Conservation (phyloP, 306 rosid genomes). For the Cucurbita argyrosperma region DNA sequence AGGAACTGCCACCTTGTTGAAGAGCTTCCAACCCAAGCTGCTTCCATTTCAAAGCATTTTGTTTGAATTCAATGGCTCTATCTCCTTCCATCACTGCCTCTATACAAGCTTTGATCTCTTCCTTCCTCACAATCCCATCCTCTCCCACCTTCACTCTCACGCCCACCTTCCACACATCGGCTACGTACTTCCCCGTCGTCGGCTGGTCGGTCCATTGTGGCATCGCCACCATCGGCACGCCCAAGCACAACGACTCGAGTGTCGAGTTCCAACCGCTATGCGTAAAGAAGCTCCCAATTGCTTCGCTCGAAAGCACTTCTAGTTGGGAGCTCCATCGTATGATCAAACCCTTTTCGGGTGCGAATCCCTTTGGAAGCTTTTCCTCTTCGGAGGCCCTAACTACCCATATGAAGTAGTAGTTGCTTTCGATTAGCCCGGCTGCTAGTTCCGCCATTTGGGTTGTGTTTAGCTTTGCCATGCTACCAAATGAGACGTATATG, state of each 20-base stretch:
- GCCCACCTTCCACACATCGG: conserved; percentile 36
- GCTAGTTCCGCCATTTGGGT: conserved; percentile 41
- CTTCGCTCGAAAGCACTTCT: conserved; percentile 18
- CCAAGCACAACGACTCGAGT: conserved; percentile 27
- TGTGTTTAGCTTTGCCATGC: conserved; percentile 27
- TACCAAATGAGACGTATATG: conserved; percentile 44
- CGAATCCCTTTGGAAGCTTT: conserved; percentile 15
- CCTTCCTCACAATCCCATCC: conserved; percentile 23
- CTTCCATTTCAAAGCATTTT: conserved; percentile 31
- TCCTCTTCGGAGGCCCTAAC: conserved; percentile 15
- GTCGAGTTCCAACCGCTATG: conserved; percentile 45
- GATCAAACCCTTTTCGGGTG: conserved; percentile 23
- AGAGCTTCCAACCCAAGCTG: conserved; percentile 19
- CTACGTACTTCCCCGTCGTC: conserved; percentile 29
- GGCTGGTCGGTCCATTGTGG: conserved; percentile 42
- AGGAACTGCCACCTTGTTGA: conserved; percentile 22
- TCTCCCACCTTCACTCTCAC: conserved; percentile 18
- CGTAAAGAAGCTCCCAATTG: conserved; percentile 27
- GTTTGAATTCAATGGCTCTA: conserved; percentile 16
- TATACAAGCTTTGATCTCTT: conserved; percentile 20
- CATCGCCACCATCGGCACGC: conserved; percentile 37
- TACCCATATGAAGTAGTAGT: conserved; percentile 45
- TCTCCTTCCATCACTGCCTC: conserved; percentile 27
- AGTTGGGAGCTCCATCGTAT: conserved; percentile 44
- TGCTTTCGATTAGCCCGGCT: conserved; percentile 15